Percentiles rank a stretch among this genome's conserved stretches.
Conservation (phyloP, 257 asterid genomes). For the Solanum pinnatisectum region DNA sequence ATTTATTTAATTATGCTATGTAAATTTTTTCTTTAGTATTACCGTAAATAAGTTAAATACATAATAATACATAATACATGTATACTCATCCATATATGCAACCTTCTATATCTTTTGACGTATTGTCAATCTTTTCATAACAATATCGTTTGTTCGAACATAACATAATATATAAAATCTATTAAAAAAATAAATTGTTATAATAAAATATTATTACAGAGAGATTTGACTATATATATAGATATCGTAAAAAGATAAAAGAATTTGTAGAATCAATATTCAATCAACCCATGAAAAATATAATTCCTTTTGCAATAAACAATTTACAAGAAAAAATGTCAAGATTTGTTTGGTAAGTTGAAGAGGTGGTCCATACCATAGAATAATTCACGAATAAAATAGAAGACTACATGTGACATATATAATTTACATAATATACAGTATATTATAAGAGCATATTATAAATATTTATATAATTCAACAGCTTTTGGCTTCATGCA, state of each 20-base stretch:
- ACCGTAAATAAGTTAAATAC: not conserved
- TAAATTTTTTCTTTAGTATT: too few relatives aligned
- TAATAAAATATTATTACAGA: not conserved
- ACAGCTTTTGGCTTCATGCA: conserved; percentile 63
- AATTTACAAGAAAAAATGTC: not conserved
- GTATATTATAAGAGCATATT: conserved; percentile 1
- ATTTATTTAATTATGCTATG: too few relatives aligned
- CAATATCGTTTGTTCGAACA: too few relatives aligned
- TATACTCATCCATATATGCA: not conserved
- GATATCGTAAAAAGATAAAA: not conserved
- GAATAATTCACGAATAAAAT: conserved; percentile 1
- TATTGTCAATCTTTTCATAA: too few relatives aligned
- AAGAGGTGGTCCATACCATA: conserved; percentile 10
- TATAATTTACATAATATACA: conserved; percentile 15
- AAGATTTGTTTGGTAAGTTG: not conserved
- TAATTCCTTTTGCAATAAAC: not conserved
- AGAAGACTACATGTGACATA: not conserved
- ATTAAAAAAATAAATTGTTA: too few relatives aligned
- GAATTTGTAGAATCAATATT: not conserved
- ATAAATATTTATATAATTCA: conserved; percentile 11
- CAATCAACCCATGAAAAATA: not conserved
- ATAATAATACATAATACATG: too few relatives aligned
- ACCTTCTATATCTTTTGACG: not conserved
- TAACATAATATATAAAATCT: too few relatives aligned
- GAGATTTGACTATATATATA: not conserved